These are phyloP conservation scores for Tulasnella sp. DNA, from an alignment of 768 basidiomycete species.

Conservation along the genomic window DNA sequence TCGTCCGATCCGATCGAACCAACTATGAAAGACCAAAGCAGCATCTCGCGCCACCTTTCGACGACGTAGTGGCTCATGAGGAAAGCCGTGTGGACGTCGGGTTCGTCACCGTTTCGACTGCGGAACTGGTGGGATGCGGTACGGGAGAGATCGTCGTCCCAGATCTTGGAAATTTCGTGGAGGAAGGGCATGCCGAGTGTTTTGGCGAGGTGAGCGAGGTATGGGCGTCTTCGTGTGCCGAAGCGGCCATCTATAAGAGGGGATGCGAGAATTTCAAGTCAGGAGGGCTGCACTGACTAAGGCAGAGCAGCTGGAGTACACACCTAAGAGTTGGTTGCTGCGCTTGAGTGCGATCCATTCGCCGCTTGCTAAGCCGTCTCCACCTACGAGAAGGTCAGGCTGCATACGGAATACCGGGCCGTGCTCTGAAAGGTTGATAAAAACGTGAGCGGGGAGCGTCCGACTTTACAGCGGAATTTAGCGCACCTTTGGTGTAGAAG, in stretches of 20 bases:
- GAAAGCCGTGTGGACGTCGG: conserved; percentile 2
- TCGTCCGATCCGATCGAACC: conserved; percentile 15
- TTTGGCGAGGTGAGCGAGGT: conserved; percentile 26
- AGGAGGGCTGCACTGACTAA: neutral
- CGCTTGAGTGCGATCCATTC: conserved; percentile 7
- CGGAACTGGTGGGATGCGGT: conserved; percentile 20
- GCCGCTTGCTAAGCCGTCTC: neutral
- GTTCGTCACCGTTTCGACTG: neutral
- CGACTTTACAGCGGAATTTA: neutral
- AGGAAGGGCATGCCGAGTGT: conserved; percentile 22
- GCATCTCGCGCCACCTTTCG: conserved; percentile 20
- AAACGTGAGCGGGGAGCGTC: neutral
- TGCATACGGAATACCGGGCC: conserved; percentile 28
- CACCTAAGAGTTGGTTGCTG: neutral
- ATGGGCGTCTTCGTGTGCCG: conserved; percentile 25
- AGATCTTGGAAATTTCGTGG: conserved; percentile 24
- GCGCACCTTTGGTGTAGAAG: conserved; percentile 10
- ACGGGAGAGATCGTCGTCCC: conserved; percentile 16
- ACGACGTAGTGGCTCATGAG: conserved; percentile 18
- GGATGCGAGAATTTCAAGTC: neutral
- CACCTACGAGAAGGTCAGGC: conserved; percentile 23
- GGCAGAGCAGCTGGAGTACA: neutral
- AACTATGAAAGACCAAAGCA: conserved; percentile 25
- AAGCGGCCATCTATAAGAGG: conserved; percentile 25
- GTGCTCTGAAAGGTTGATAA: neutral